Base-by-base conservation (phyloP, 257 asterid species). In the Solanum ossicruentum region DNA sequence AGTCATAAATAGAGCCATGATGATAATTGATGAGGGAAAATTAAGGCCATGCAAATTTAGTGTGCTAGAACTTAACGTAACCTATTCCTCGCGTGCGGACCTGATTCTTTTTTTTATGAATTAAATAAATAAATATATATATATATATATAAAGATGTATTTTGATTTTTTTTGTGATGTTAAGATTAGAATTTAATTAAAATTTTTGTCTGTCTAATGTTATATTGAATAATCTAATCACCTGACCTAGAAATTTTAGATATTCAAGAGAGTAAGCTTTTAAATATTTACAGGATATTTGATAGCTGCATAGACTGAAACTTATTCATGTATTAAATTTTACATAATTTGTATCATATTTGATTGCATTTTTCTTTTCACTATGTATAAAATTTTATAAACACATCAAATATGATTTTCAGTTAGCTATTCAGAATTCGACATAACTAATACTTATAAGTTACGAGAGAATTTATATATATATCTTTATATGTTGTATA, bases 1-100 rank as follows among this genome's bases (percentile, higher is more conserved):
- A 13, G 47, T 28, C 82, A 77, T 26, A 16, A 51, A 75, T 49
- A 13, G 60, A 49, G 17, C 5, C 82, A 77, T 51, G 43, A 77
- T 75, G 28, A 71, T 43, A 71, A 75, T 8, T 75, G 1, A 47
- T 73, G 21, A 73, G 20, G 32, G 55, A 9, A 65, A 65, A 65
- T 65, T 49, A 75, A 77, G 82, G 47, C 23, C 83, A 86, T 78
- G 73, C 36, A 81, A 85, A 82, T 21, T 61, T 41, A 15, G 82
- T 16, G 49, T 36, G 23, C 10, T 67, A 67, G 49, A 49, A 23
- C 51, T 69, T 21, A 36, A 17, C 4, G 12, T 69, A 15, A 23
- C 10, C 3, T 2, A 2, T 15, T 4, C 0, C 0, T 28, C 0
- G 16, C 1, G 8, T 32, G 23, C 21, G 5, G 2, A 16, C 2